A percentile compares a stretch with the other conserved stretches of the same genome.
Evolutionary conservation across 192 early-diverging fungal species (phyloP).

Genomic region (Haplosporangium gracile): DNA sequence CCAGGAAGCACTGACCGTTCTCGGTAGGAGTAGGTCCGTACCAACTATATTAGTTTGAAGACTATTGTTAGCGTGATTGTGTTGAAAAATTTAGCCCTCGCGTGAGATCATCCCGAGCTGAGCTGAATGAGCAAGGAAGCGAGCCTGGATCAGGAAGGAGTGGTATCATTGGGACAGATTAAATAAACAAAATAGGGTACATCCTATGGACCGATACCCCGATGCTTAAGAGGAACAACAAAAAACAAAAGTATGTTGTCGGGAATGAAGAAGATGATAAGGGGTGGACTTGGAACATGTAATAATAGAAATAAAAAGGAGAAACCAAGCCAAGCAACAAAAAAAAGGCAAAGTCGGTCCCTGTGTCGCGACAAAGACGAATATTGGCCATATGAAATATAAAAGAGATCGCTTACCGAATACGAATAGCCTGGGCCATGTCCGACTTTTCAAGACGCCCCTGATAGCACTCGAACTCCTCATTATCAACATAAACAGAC

Average conservation of each 20-base stretch:
- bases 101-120: not conserved
- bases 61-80: slow-evolving; percentile 8
- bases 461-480: slow-evolving; percentile 88
- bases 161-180: not conserved
- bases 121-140: not conserved
- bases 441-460: slow-evolving; percentile 90
- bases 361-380: not conserved
- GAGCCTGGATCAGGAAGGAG: not conserved
- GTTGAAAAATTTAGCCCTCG: slow-evolving; percentile 48
- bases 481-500: slow-evolving; percentile 95
- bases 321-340: not conserved
- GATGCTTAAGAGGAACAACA: too few species aligned
- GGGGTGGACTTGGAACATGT: not conserved
- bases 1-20: slow-evolving; percentile 83
- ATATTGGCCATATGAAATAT: not conserved
- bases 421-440: slow-evolving; percentile 90
- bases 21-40: slow-evolving; percentile 84
- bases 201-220: too few species aligned
- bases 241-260: not conserved
- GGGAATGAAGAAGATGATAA: not conserved
- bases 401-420: slow-evolving; percentile 64
- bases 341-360: not conserved
- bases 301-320: not conserved
- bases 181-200: not conserved
- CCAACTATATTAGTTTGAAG: slow-evolving; percentile 64